These are phyloP conservation scores for Aspergillus incahuasiensis DNA, from an alignment of 495 filamentous ascomycete genomes.

Conservation along the genomic window DNA sequence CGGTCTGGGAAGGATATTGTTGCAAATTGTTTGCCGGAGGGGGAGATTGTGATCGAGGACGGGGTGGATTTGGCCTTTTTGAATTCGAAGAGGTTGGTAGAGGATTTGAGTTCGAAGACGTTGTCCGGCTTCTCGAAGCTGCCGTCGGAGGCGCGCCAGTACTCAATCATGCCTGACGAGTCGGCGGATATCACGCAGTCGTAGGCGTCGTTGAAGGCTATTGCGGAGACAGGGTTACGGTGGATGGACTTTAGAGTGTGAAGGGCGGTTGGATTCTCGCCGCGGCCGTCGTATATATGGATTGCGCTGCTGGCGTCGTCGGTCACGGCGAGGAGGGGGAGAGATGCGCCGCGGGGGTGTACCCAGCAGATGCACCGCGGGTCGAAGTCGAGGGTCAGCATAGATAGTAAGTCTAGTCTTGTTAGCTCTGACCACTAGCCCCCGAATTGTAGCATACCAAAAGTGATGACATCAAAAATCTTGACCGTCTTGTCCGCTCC, in stretches of 20 bases:
- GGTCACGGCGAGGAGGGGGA: slow-evolving; percentile 89
- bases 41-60: slow-evolving; percentile 79
- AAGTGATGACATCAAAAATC: slow-evolving; percentile 94
- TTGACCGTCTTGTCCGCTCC: slow-evolving; percentile 85
- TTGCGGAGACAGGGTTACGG: slow-evolving; percentile 68
- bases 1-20: slow-evolving; percentile 92
- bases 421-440: background rate
- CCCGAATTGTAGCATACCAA: slow-evolving; percentile 45
- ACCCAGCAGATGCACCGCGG: slow-evolving; percentile 90
- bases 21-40: slow-evolving; percentile 76
- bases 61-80: slow-evolving; percentile 90
- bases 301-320: slow-evolving; percentile 67
- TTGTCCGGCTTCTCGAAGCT: slow-evolving; percentile 86
- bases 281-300: slow-evolving; percentile 82
- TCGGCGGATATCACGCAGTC: slow-evolving; percentile 89
- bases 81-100: slow-evolving; percentile 92
- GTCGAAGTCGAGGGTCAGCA: slow-evolving; percentile 66
- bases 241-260: slow-evolving; percentile 74
- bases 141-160: slow-evolving; percentile 73
- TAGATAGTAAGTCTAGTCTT: slow-evolving; percentile 66
- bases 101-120: slow-evolving; percentile 88
- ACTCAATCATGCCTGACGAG: slow-evolving; percentile 91
- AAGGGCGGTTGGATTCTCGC: slow-evolving; percentile 67
- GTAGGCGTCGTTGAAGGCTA: slow-evolving; percentile 84
- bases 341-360: slow-evolving; percentile 77